These are phyloP conservation scores for Hypoxylon intermedium DNA, from an alignment of 495 filamentous ascomycete genomes.

Conservation along the genomic window DNA sequence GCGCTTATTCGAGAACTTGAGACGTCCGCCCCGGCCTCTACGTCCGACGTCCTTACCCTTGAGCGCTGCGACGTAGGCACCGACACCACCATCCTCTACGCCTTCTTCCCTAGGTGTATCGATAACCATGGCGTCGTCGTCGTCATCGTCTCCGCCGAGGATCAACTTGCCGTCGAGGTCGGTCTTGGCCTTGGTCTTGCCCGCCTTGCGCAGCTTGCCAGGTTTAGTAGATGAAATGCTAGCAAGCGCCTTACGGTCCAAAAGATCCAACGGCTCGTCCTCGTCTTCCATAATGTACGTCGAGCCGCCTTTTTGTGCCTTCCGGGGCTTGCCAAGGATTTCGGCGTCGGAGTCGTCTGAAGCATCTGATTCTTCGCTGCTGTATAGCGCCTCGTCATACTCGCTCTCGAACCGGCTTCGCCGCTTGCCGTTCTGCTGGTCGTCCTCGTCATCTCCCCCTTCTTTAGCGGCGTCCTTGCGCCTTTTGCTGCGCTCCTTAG, in stretches of 20 bases:
- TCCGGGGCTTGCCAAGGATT: slow-evolving; percentile 60
- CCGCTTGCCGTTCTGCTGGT: slow-evolving; percentile 53
- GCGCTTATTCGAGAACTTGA: slow-evolving; percentile 83
- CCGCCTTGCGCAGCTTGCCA: slow-evolving; percentile 61
- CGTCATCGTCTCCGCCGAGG: slow-evolving; percentile 64
- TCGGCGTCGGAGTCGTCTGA: slow-evolving; percentile 68
- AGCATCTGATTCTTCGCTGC: slow-evolving; percentile 71
- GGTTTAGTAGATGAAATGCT: slow-evolving; percentile 94
- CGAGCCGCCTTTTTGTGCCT: slow-evolving; percentile 62
- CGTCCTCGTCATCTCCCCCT: slow-evolving; percentile 56
- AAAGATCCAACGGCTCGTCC: slow-evolving; percentile 90
- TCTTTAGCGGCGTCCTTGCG: slow-evolving; percentile 74
- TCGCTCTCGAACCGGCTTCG: slow-evolving; percentile 80
- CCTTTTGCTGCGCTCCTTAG: slow-evolving; percentile 83
- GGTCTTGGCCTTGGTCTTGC: slow-evolving; percentile 70
- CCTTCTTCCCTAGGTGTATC: slow-evolving; percentile 57
- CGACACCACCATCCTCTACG: slow-evolving; percentile 69
- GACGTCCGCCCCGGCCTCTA: slow-evolving; percentile 80
- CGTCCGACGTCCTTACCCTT: slow-evolving; percentile 81
- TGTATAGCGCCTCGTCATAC: slow-evolving; percentile 94
- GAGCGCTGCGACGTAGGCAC: slow-evolving; percentile 91
- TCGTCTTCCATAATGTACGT: slow-evolving; percentile 92
- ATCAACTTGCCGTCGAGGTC: slow-evolving; percentile 90
- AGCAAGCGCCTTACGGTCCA: slow-evolving; percentile 85
- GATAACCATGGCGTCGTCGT: slow-evolving; percentile 64